These are phyloP conservation scores for Coemansia sp. DNA, from an alignment of 192 early-diverging fungal species.

Conservation along the genomic window DNA sequence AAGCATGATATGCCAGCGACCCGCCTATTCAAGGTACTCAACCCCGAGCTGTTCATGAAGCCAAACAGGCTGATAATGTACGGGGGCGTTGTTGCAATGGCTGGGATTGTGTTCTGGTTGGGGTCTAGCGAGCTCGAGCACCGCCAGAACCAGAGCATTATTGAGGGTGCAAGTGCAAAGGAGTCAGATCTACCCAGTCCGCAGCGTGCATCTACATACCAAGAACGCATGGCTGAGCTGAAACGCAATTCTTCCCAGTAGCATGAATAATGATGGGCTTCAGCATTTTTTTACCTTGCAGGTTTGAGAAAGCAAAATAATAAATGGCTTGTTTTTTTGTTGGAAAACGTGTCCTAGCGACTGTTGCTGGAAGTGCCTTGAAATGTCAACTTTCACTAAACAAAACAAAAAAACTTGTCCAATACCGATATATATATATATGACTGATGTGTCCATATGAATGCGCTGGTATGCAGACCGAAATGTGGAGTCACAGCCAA, in stretches of 20 bases:
- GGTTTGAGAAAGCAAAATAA: neutral
- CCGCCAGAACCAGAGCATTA: conserved; percentile 16
- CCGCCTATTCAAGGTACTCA: conserved; percentile 50
- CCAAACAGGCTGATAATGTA: conserved; percentile 51
- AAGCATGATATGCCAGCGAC: conserved; percentile 41
- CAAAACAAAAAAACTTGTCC: neutral
- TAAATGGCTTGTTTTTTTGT: neutral
- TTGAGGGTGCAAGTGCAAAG: neutral
- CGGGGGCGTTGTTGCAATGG: conserved; percentile 35
- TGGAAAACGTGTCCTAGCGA: too few species aligned
- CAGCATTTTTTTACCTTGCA: neutral
- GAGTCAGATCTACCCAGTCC: neutral
- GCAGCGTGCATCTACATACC: conserved; percentile 38
- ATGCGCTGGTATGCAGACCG: neutral
- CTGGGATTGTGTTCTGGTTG: conserved; percentile 40
- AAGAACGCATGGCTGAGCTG: conserved; percentile 42
- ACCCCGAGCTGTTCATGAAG: conserved; percentile 53
- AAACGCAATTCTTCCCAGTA: conserved; percentile 23
- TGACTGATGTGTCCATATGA: neutral
- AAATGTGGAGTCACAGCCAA: neutral
- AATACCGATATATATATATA: neutral
- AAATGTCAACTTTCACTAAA: too few species aligned
- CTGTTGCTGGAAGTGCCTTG: neutral
- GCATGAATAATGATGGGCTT: neutral
- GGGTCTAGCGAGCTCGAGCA: conserved; percentile 41